Conservation (phyloP, 495 filamentous ascomycete species). For the Aspergillus asperescens region DNA sequence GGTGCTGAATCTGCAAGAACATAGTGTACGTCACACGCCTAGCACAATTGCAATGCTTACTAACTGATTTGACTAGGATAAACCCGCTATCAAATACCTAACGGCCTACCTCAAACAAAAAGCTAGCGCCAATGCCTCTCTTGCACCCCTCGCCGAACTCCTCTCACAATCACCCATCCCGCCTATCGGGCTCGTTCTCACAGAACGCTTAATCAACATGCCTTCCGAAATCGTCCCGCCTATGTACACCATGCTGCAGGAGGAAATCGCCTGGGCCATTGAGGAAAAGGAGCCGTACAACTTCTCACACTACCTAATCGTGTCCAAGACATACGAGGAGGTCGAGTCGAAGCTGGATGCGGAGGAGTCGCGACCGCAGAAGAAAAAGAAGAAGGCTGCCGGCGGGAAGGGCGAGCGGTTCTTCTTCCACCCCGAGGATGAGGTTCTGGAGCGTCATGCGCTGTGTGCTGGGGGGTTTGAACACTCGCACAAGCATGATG, state of each 20-base stretch:
- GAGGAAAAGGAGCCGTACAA: slow-evolving; percentile 89
- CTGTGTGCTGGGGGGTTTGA: slow-evolving; percentile 59
- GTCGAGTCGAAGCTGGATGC: slow-evolving; percentile 73
- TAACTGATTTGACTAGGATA: slow-evolving; percentile 41
- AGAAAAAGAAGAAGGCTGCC: slow-evolving; percentile 68
- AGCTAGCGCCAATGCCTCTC: slow-evolving; percentile 47
- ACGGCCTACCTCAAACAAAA: slow-evolving; percentile 63
- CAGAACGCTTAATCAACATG: slow-evolving; percentile 92
- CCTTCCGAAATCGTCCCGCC: slow-evolving; percentile 86
- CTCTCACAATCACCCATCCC: slow-evolving; percentile 48
- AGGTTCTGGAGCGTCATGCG: slow-evolving; percentile 73
- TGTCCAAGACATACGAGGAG: slow-evolving; percentile 88
- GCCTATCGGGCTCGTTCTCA: slow-evolving; percentile 76
- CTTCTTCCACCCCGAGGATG: slow-evolving; percentile 97
- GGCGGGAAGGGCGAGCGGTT: slow-evolving; percentile 47
- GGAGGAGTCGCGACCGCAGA: slow-evolving; percentile 61
- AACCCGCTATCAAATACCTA: slow-evolving; percentile 62
- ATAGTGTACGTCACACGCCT: slow-evolving; percentile 54
- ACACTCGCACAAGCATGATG: slow-evolving; percentile 70
- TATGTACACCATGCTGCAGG: slow-evolving; percentile 92
- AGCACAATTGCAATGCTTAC: no score
- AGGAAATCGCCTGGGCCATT: slow-evolving; percentile 85
- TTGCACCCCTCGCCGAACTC: slow-evolving; percentile 50
- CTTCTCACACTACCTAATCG: slow-evolving; percentile 86
- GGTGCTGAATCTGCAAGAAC: slow-evolving; percentile 77